A percentile compares a stretch with the other conserved stretches of the same genome.
These are phyloP conservation scores for Myrica gale DNA, from an alignment of 306 rosid species.

Conservation along the genomic window DNA sequence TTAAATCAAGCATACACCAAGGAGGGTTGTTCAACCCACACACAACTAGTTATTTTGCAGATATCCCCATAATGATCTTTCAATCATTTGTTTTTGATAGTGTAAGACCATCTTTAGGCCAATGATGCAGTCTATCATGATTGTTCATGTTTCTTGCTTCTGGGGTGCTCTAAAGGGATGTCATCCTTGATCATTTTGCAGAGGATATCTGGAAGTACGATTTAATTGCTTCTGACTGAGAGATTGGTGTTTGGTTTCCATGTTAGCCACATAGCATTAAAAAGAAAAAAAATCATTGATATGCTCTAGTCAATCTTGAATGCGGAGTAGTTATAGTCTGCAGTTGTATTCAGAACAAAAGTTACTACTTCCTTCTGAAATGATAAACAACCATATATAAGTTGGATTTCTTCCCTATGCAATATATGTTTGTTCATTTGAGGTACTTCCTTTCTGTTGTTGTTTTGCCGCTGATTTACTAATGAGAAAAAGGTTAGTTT, in stretches of 20 bases:
- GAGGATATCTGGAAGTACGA: neutral
- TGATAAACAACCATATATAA: neutral
- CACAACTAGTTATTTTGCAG: neutral
- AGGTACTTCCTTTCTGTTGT: neutral
- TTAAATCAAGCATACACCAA: neutral
- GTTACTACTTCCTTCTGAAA: neutral
- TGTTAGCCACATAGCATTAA: neutral
- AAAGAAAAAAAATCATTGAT: neutral
- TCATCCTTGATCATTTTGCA: neutral
- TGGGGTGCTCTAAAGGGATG: conserved; percentile 8
- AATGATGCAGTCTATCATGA: neutral
- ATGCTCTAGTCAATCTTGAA: neutral
- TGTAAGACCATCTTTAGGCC: neutral
- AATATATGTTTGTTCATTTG: neutral
- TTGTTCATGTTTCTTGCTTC: neutral
- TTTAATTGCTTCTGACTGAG: neutral
- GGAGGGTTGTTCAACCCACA: neutral
- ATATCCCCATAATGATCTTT: neutral
- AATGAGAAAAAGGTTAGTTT: neutral
- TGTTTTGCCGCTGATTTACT: neutral
- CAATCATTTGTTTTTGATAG: neutral
- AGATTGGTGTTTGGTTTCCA: neutral
- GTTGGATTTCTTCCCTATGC: neutral
- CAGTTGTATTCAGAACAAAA: neutral
- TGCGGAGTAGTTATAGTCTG: neutral